Evolutionary conservation across 768 basidiomycete genomes (phyloP).

Genomic region (Hysterangium stoloniferum): DNA sequence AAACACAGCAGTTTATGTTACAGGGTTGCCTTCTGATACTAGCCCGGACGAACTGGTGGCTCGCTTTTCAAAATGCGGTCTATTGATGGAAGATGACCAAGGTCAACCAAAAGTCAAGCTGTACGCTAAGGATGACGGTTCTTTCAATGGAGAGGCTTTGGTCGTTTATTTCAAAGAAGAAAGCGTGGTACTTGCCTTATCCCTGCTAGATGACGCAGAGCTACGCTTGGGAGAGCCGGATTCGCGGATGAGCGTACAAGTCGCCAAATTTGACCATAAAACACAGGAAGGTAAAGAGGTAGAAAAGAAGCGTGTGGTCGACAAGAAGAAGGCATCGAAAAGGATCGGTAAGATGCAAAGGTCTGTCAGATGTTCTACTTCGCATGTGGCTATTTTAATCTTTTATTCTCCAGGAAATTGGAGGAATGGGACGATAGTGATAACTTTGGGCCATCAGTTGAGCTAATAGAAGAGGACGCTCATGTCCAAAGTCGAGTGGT

Average conservation of each 20-base stretch:
- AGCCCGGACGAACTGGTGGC: slow-evolving; percentile 68
- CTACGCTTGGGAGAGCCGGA: slow-evolving; percentile 72
- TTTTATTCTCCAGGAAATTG: slow-evolving; percentile 55
- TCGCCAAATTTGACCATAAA: slow-evolving; percentile 77
- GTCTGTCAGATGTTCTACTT: slow-evolving; percentile 34
- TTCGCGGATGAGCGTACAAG: slow-evolving; percentile 64
- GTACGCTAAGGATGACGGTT: slow-evolving; percentile 81
- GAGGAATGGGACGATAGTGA: slow-evolving; percentile 94
- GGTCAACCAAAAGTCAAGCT: slow-evolving; percentile 93
- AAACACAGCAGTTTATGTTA: slow-evolving; percentile 90
- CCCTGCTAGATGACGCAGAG: slow-evolving; percentile 87
- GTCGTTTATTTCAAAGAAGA: slow-evolving; percentile 98
- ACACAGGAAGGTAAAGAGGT: slow-evolving; percentile 30
- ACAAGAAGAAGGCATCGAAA: slow-evolving; percentile 70
- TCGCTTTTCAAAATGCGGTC: slow-evolving; percentile 86
- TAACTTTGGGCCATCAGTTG: slow-evolving; percentile 70
- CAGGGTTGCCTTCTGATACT: slow-evolving; percentile 70
- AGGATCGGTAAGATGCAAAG: slow-evolving; percentile 83
- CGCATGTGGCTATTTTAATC: not conserved
- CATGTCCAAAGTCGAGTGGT: slow-evolving; percentile 68
- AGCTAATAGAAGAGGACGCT: slow-evolving; percentile 42
- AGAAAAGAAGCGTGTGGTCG: slow-evolving; percentile 51
- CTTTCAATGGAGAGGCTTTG: slow-evolving; percentile 89
- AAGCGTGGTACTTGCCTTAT: slow-evolving; percentile 79
- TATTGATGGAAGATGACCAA: slow-evolving; percentile 88